Evolutionary conservation across 2,329 filamentous ascomycete species (phyloP), one percentile per base, ranked within the genome.

Genomic region (Aspergillus candidus): DNA sequence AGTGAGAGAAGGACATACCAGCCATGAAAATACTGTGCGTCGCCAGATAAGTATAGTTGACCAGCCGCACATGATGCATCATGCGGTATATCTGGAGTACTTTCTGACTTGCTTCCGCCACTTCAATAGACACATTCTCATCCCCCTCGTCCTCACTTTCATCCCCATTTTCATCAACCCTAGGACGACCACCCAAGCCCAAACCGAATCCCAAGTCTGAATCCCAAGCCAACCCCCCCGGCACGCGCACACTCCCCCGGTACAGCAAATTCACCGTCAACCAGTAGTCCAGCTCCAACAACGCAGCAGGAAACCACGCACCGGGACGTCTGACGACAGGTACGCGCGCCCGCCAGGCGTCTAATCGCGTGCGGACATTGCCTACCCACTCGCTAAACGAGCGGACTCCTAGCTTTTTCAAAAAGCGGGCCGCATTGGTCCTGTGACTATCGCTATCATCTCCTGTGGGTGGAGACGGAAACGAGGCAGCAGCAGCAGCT

Each of bases 1-100:
- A n/a, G n/a, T n/a, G n/a, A n/a, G n/a, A n/a, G n/a, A n/a, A n/a
- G n/a, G 6, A n/a, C 37, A 4, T 39, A 39, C 37, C 37, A 11
- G 37, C 37, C 12, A 39, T 27, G 27, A 39, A 39, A 14, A 39
- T 39, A 11, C 32, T 39, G 32, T 39, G 37, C 11, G 37, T 39
- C 14, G 37, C 37, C 3, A 39, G 27, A 13, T 18, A 39, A 7
- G 37, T 39, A 15, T 30, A 39, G 7, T 39, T 39, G n/a, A 27
- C 37, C 11, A 30, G 32, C 4, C 22, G 27, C 22, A 39, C 10
- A 15, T 39, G 37, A 15, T 39, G 37, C 17, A 30, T 22, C 8
- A 39, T 27, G n/a, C 37, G 37, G 27, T 39, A 39, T 15, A 15
- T 39, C 17, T 39, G 37, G 4, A 39, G 37, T 6, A 39, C 27